phyloP scores from a whole-genome alignment of 768 basidiomycete genomes.

The Exidia glandulosa region DNA sequence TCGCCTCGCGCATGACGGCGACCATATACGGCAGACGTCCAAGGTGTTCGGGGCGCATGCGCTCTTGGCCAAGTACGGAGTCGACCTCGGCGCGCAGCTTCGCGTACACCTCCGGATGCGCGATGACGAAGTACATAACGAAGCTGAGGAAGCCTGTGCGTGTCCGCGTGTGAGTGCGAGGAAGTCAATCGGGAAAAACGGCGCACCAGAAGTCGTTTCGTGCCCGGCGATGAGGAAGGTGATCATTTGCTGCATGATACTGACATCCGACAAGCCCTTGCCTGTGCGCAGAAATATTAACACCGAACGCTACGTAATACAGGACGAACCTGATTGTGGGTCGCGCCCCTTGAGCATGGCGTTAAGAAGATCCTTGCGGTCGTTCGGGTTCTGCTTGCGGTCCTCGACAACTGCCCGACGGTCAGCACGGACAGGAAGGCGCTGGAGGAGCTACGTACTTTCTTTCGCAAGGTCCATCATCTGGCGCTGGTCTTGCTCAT shows the following conservation, averaged over 20 bases:
- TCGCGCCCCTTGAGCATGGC: conserved; percentile 33
- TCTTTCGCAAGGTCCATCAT: conserved; percentile 31
- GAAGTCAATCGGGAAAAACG: background rate
- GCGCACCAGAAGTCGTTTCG: conserved; percentile 24
- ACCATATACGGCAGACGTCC: conserved; percentile 31
- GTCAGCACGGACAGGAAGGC: background rate
- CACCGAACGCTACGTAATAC: conserved; percentile 28
- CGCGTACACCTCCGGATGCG: conserved; percentile 30
- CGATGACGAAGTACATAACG: conserved; percentile 32
- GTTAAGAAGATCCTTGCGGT: conserved; percentile 34
- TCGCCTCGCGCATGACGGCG: conserved; percentile 24
- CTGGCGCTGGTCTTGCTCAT: conserved; percentile 28
- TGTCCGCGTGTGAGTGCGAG: too few relatives aligned
- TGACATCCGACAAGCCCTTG: conserved; percentile 25
- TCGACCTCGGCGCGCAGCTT: conserved; percentile 39
- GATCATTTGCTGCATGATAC: conserved; percentile 33
- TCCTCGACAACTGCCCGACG: conserved; percentile 25
- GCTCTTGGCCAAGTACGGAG: conserved; percentile 27
- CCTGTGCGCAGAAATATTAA: conserved; percentile 24
- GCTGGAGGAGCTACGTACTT: conserved; percentile 16
- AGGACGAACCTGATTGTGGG: conserved; percentile 32
- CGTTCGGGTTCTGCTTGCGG: conserved; percentile 24
- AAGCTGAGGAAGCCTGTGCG: conserved; percentile 26
- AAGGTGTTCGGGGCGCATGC: conserved; percentile 28
- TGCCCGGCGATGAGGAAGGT: conserved; percentile 39